Conservation (phyloP, 2,329 filamentous ascomycete species). For the Alternaria rosae region DNA sequence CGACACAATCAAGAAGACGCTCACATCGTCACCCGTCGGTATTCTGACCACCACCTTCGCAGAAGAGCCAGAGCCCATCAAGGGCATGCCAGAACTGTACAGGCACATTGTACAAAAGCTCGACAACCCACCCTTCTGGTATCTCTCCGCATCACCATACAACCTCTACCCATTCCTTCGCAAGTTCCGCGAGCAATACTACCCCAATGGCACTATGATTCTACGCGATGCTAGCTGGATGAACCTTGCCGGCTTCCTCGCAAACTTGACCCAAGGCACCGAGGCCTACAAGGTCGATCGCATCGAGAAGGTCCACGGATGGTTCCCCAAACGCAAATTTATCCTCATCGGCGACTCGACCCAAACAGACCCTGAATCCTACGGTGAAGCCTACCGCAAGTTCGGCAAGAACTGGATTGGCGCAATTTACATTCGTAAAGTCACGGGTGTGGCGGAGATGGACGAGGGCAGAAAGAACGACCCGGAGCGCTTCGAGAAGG, state of each 20-base stretch:
- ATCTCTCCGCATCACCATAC: slow-evolving; percentile 92
- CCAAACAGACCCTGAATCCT: slow-evolving; percentile 89
- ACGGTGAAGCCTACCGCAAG: slow-evolving; percentile 76
- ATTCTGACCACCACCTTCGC: slow-evolving; percentile 87
- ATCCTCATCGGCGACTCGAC: slow-evolving; percentile 90
- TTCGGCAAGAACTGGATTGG: slow-evolving; percentile 78
- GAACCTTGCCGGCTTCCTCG: slow-evolving; percentile 80
- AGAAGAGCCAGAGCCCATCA: slow-evolving; percentile 72
- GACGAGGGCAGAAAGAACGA: slow-evolving; percentile 72
- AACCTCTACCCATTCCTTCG: slow-evolving; percentile 90
- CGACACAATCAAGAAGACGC: slow-evolving; percentile 92
- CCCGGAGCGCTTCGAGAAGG: slow-evolving; percentile 79
- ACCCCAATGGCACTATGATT: slow-evolving; percentile 79
- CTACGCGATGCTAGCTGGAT: slow-evolving; percentile 87
- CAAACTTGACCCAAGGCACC: slow-evolving; percentile 79
- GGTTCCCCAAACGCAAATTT: slow-evolving; percentile 81
- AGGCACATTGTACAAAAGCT: slow-evolving; percentile 65
- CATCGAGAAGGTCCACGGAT: slow-evolving; percentile 77
- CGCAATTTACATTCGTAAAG: slow-evolving; percentile 85
- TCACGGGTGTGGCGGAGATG: slow-evolving; percentile 77
- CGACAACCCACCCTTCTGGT: slow-evolving; percentile 80
- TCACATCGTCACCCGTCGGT: slow-evolving; percentile 79
- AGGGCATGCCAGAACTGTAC: slow-evolving; percentile 88
- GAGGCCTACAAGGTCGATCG: slow-evolving; percentile 85
- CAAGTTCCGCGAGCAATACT: slow-evolving; percentile 74